phyloP scores from a whole-genome alignment of 2,329 filamentous ascomycete species.

The Colletotrichum sp. region DNA sequence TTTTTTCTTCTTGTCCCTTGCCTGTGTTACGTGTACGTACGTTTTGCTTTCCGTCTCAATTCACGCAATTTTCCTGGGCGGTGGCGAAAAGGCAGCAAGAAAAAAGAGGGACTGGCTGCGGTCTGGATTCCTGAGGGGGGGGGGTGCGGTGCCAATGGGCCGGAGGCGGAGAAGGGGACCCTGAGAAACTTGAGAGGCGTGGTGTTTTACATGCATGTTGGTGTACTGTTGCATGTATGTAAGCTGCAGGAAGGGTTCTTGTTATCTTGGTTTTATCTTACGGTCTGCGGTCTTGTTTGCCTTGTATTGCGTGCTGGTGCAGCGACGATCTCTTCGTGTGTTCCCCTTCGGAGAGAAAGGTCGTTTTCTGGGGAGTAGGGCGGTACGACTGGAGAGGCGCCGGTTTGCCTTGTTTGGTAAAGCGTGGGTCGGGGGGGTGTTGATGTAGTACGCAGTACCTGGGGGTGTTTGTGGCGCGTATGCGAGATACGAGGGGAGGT shows the following conservation, averaged over 20 bases:
- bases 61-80: neutral
- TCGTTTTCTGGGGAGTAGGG: neutral
- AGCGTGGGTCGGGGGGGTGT: neutral
- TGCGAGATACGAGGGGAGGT: neutral
- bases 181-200: neutral
- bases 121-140: neutral
- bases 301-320: neutral
- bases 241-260: neutral
- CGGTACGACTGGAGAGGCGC: neutral
- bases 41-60: neutral
- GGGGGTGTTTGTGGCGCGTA: neutral
- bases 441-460: neutral
- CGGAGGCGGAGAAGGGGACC: neutral
- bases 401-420: neutral
- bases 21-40: neutral
- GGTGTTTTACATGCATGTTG: neutral
- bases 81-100: neutral
- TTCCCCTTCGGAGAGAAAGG: neutral
- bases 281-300: neutral
- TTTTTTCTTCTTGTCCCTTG: neutral
- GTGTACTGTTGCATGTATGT: neutral
- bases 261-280: neutral
- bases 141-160: neutral
- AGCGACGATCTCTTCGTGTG: neutral
- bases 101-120: neutral